Evolutionary conservation across 805 yeast species (phyloP).

Genomic region (Starmerella apicola): DNA sequence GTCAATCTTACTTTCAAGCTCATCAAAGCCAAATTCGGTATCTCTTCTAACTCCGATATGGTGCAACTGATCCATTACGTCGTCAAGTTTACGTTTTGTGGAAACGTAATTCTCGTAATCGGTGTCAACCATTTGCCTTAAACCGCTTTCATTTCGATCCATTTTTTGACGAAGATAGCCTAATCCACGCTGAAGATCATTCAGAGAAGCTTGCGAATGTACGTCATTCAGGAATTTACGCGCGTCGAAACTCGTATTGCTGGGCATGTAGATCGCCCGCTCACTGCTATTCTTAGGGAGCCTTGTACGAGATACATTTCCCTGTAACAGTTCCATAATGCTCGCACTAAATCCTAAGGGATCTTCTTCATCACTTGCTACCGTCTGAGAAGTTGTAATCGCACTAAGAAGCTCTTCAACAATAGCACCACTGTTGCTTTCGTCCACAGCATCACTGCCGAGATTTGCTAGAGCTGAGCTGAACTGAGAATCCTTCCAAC

Average conservation of each 20-base stretch:
- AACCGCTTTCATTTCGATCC: slow-evolving; percentile 34
- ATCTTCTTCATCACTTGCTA: slow-evolving; percentile 34
- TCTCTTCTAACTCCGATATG: slow-evolving; percentile 27
- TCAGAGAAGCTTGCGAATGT: slow-evolving; percentile 44
- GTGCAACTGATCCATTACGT: slow-evolving; percentile 41
- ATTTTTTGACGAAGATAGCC: slow-evolving; percentile 39
- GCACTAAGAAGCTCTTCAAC: slow-evolving; percentile 22
- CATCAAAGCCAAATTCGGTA: slow-evolving; percentile 27
- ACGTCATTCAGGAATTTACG: slow-evolving; percentile 42
- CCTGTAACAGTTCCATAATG: slow-evolving; percentile 32
- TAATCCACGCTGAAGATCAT: slow-evolving; percentile 38
- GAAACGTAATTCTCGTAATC: slow-evolving; percentile 56
- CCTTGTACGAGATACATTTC: not conserved
- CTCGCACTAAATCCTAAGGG: slow-evolving; percentile 46
- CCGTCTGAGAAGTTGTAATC: slow-evolving; percentile 12
- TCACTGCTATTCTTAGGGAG: slow-evolving; percentile 20
- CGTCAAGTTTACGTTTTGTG: slow-evolving; percentile 51
- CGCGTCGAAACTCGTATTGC: slow-evolving; percentile 46
- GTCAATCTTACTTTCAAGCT: slow-evolving; percentile 30
- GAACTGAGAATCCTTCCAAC: slow-evolving; percentile 15
- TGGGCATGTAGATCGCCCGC: slow-evolving; percentile 39
- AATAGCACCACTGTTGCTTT: slow-evolving; percentile 17
- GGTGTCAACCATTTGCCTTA: slow-evolving; percentile 40
- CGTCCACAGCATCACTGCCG: slow-evolving; percentile 6
- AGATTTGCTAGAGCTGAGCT: slow-evolving; percentile 11